Evolutionary conservation across 495 filamentous ascomycete genomes (phyloP), one percentile per base, ranked within the genome.

Genomic region (Cenococcum geophilum): DNA sequence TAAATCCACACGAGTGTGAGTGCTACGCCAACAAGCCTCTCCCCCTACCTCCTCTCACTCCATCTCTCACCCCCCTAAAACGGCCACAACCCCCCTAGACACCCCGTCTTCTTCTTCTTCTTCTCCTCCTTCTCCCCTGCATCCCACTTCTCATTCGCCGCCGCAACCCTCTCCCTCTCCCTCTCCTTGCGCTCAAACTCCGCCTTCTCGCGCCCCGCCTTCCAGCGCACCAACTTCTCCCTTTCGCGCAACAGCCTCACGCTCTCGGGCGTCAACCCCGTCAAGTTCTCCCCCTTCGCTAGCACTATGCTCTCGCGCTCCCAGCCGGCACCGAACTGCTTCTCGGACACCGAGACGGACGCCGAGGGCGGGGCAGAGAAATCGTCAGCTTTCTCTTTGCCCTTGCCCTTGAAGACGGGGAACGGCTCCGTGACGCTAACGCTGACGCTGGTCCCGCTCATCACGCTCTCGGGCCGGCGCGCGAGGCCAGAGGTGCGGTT

Each of bases 181-280:
- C 62, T 27, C 27, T 64, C 47, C 61, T 59, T 73, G 14, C 48
- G 43, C 49, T 75, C 76, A 57, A 71, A 72, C 67, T 74, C 72
- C 56, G 68, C 63, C 66, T 71, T 70, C 49, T 64, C 55, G 27
- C 36, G 63, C 25, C 72, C 75, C 58, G 76, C 76, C 36, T 65
- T 68, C 55, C 72, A 75, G 59, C 78, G 64, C 32, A 62, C 45
- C 54, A 61, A 60, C 59, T 80, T 78, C 65, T 80, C 75, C 43
- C 48, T 42, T 66, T 78, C 75, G 72, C 76, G 76, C 61, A 55
- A 40, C 53, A 62, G 70, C 63, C 65, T 50, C 54, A 79, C 76
- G 62, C 65, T 69, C 63, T 64, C 52, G 2, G 45, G 45, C 36
- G 34, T 55, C 55, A 63, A 21, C 45, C 48, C 56, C 27, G 11